phyloP scores from a whole-genome alignment of 1,139 yeast genomes.

The Suhomyces chickasaworum region DNA sequence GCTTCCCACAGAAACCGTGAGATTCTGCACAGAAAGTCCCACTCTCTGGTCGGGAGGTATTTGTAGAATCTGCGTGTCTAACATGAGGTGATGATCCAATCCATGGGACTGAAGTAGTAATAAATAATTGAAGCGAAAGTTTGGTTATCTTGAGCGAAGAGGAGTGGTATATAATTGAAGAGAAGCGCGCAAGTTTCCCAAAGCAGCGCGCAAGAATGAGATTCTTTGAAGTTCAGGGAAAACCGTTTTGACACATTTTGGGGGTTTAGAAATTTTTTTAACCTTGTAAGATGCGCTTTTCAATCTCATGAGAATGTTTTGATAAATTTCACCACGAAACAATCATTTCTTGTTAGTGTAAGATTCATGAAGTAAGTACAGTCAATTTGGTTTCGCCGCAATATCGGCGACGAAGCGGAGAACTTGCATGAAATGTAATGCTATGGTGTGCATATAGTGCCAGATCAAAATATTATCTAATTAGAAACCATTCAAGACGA shows the following conservation, averaged over 20 bases:
- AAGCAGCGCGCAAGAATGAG: not conserved
- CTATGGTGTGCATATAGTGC: not conserved
- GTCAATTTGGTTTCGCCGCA: not conserved
- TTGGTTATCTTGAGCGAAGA: not conserved
- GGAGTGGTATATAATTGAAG: not conserved
- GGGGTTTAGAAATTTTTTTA: not conserved
- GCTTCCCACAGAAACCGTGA: conserved; percentile 32
- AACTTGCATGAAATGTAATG: not conserved
- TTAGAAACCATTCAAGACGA: too few species aligned
- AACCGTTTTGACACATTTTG: not conserved
- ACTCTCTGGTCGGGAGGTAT: conserved; percentile 27
- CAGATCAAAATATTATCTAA: not conserved
- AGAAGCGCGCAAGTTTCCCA: not conserved
- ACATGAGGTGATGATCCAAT: not conserved
- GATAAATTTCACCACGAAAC: not conserved
- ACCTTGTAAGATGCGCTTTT: not conserved
- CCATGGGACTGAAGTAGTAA: not conserved
- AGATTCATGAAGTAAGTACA: not conserved
- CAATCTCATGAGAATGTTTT: not conserved
- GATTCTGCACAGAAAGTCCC: conserved; percentile 31
- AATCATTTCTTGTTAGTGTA: too few species aligned
- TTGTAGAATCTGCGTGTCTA: conserved; percentile 9
- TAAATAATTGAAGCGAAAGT: not conserved
- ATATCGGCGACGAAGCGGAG: not conserved
- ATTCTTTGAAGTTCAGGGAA: not conserved